Base-by-base conservation (phyloP, 371 early-diverging fungal species). In the Actinomucor elegans region DNA sequence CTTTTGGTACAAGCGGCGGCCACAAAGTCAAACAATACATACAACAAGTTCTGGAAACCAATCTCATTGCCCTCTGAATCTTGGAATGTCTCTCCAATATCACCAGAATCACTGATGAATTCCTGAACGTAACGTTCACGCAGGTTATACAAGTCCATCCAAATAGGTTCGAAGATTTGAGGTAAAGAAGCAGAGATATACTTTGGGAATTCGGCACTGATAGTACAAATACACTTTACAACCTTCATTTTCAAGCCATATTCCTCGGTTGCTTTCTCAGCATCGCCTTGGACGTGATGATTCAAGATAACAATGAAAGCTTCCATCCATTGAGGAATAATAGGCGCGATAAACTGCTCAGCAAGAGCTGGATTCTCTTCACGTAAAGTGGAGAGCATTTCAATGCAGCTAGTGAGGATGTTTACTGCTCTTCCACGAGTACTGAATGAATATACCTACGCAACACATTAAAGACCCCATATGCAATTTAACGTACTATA, bases 371-470 rank as follows among this genome's bases (percentile, higher is more conserved):
- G 87, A 52, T 89, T 87, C 41, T 87, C 88, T 31, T 83, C 86
- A 44, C 92, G 83, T 49, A 94, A 81, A 41, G 83, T 88, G 41
- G 83, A 79, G 24, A 93, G 59, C 79, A 91, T 90, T 53, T 94
- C 90, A 14, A 94, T 69, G 51, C 92, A 90, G 55, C 89, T 92
- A 32, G 83, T 79, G 60, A 94, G 89, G 36, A 95, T 89, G 18
- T 81, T 71, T 12, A 92, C 87, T 4, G 94, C 87, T 33, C 91
- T 80, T 11, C 85, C 86, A 23, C 94, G 82, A 6, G 92, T 87
- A 43, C 80, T 81, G 33, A 83, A 79, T 9, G 81, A 78, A 55
- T 91, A 85, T 18, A 77, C 54, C 78, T 77, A 47, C 11, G 31
- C 31, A 31, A 31, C 11, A 31, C 31, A 31, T 11, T 31, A 31